These are phyloP conservation scores for Intubia oerlemansii DNA, from an alignment of 2,329 filamentous ascomycete species.

Conservation along the genomic window DNA sequence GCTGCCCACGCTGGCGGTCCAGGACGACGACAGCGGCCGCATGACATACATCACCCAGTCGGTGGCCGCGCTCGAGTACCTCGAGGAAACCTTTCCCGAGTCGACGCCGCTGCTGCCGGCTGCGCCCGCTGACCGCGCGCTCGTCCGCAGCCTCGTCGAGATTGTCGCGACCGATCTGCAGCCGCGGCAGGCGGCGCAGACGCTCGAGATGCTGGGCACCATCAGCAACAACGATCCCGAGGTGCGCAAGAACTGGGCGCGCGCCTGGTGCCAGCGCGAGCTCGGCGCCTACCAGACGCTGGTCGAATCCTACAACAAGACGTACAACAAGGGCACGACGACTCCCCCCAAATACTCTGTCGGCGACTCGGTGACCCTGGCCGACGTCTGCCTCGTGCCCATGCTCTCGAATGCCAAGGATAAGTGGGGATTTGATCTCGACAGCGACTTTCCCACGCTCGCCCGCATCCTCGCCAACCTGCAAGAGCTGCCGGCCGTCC, in stretches of 20 bases:
- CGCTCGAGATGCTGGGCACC: slow-evolving; percentile 25
- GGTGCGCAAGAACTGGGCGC: slow-evolving; percentile 20
- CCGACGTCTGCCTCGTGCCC: slow-evolving; percentile 35
- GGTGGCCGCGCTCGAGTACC: slow-evolving; percentile 37
- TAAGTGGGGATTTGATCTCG: slow-evolving; percentile 30
- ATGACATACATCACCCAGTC: slow-evolving; percentile 17
- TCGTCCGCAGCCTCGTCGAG: slow-evolving; percentile 27
- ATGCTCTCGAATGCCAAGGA: slow-evolving; percentile 32
- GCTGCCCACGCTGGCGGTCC: slow-evolving; percentile 29
- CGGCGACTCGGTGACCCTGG: slow-evolving; percentile 31
- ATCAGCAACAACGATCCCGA: slow-evolving; percentile 14
- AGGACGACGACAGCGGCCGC: slow-evolving; percentile 4
- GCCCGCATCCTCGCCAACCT: slow-evolving; percentile 22
- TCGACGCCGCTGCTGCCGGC: slow-evolving; percentile 22
- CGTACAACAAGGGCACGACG: no score
- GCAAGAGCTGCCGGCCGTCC: slow-evolving; percentile 26
- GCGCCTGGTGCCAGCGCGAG: slow-evolving; percentile 26
- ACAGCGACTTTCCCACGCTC: slow-evolving; percentile 22
- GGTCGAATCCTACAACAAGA: slow-evolving; percentile 16
- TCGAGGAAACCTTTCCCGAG: slow-evolving; percentile 30
- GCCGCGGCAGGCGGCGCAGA: slow-evolving; percentile 35
- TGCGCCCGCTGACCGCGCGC: slow-evolving; percentile 21
- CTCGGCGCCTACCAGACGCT: slow-evolving; percentile 33
- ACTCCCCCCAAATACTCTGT: slow-evolving; percentile 33
- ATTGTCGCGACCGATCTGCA: slow-evolving; percentile 37